phyloP scores from a whole-genome alignment of 2,329 filamentous ascomycete species.

The Dothideomycetes sp. region DNA sequence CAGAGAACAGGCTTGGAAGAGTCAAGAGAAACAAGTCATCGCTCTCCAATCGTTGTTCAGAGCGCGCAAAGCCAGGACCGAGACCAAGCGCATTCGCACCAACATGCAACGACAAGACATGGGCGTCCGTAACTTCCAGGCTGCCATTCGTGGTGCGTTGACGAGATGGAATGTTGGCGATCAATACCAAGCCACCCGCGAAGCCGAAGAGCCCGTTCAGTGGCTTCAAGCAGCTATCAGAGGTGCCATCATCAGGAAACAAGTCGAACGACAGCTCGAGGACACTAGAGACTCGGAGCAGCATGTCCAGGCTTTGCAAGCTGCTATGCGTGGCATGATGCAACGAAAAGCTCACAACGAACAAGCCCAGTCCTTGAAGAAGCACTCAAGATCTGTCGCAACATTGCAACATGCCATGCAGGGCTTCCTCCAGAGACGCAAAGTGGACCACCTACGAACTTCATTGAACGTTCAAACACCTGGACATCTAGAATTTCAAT shows the following conservation, averaged over 20 bases:
- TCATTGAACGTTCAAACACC: conserved; percentile 6
- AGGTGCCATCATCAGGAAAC: conserved; percentile 35
- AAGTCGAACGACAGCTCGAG: conserved; percentile 45
- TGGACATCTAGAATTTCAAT: conserved; percentile 12
- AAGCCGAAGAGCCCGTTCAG: conserved; percentile 27
- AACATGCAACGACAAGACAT: conserved; percentile 37
- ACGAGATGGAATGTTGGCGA: conserved; percentile 46
- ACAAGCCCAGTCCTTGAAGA: conserved; percentile 38
- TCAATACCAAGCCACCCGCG: conserved; percentile 34
- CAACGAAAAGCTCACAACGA: conserved; percentile 39
- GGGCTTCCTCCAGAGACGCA: conserved; percentile 31
- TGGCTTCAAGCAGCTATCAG: conserved; percentile 40
- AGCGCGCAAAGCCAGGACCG: conserved; percentile 47
- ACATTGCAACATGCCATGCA: conserved; percentile 34
- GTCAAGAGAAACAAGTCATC: conserved; percentile 57
- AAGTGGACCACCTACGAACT: background rate
- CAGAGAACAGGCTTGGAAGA: conserved; percentile 59
- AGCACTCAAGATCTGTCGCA: conserved; percentile 30
- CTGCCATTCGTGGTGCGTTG: conserved; percentile 41
- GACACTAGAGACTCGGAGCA: conserved; percentile 55
- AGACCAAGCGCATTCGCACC: conserved; percentile 39
- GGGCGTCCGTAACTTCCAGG: conserved; percentile 35
- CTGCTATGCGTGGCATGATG: conserved; percentile 56
- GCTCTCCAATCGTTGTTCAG: conserved; percentile 74
- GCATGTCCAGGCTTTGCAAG: conserved; percentile 43